Conservation (phyloP, 352 stramenopile species). For the Phytopythium ostracodes region DNA sequence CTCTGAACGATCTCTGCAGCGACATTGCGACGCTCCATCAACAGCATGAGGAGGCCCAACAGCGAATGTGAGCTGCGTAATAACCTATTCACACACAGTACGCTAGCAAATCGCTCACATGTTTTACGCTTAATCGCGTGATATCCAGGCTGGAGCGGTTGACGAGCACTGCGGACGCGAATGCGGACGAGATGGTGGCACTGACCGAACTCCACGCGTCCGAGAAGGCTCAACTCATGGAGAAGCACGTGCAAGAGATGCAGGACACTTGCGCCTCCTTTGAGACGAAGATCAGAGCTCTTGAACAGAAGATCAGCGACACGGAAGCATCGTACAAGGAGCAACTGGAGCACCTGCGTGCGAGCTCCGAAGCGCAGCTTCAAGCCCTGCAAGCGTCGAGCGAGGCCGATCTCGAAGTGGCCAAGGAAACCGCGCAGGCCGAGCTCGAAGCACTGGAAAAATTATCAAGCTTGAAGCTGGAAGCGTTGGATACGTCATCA, state of each 20-base stretch:
- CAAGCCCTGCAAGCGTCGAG: slow-evolving; percentile 17
- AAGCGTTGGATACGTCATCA: slow-evolving; percentile 16
- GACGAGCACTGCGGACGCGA: slow-evolving; percentile 32
- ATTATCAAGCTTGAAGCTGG: slow-evolving; percentile 10
- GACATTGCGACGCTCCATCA: slow-evolving; percentile 44
- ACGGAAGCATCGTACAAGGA: slow-evolving; percentile 29
- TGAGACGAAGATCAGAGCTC: slow-evolving; percentile 16
- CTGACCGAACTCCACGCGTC: slow-evolving; percentile 30
- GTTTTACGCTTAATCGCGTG: background rate
- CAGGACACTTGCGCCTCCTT: slow-evolving; percentile 21
- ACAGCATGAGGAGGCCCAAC: slow-evolving; percentile 31
- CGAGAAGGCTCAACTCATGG: slow-evolving; percentile 24
- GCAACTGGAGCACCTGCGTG: slow-evolving; percentile 33
- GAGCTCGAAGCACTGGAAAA: slow-evolving; percentile 23
- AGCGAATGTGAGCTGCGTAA: slow-evolving; percentile 26
- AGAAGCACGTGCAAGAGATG: slow-evolving; percentile 22
- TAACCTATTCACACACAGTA: background rate
- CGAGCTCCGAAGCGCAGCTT: slow-evolving; percentile 17
- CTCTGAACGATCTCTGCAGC: slow-evolving; percentile 30
- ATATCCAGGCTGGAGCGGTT: slow-evolving; percentile 29
- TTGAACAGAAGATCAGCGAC: slow-evolving; percentile 26
- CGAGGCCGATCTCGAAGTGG: slow-evolving; percentile 15
- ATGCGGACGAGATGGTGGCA: slow-evolving; percentile 38
- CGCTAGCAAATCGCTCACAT: background rate
- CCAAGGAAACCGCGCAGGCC: slow-evolving; percentile 14